Evolutionary conservation across 768 basidiomycete genomes (phyloP), one percentile per base, ranked within the genome.

Genomic region (Trametes cinnabarina): DNA sequence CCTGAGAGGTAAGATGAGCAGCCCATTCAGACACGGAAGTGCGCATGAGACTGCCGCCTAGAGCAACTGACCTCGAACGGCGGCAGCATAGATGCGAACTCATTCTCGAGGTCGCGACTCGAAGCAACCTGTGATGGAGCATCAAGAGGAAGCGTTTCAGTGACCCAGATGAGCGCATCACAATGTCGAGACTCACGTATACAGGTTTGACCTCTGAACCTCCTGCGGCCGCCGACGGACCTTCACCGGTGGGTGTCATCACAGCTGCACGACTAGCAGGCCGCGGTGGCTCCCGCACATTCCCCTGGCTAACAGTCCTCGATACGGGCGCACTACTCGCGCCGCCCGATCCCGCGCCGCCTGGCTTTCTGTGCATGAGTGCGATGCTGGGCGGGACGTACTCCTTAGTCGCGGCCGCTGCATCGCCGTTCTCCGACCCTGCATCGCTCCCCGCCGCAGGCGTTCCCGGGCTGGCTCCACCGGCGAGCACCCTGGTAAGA

Each of bases 71-170:
- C 92, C 74, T 92, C 91, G 66, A 97, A 98, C 30, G 79, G 74
- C 51, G 89, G 88, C 19, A 79, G 69, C 88, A 98, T 94, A 10
- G 73, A 73, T 5, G 82, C 76, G 68, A 98, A 94, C 69, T 98
- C 94, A 53, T 79, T 81, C 69, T 94, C 92, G 48, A 99, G 71
- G 68, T 99, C 96, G 64, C 82, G 79, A 56, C 79, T 78, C 17
- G 93, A 96, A 2, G 94, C 90, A 67, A 98, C 83, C 90, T 92
- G 63, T 32, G 47, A 35, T 19, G 19, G 19, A 11, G 42, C 26
- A 37, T 39, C 23, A 20, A n/a, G 22, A 47, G 35, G 35, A 19
- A 28, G 41, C 48, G 26, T 54, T 47, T 56, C n/a, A n/a, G 55
- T 47, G 47, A 53, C 44, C 37, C 20, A 43, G 40, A 46, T 28